These are phyloP conservation scores for Neltuma alba DNA, from an alignment of 306 rosid species.

Conservation along the genomic window DNA sequence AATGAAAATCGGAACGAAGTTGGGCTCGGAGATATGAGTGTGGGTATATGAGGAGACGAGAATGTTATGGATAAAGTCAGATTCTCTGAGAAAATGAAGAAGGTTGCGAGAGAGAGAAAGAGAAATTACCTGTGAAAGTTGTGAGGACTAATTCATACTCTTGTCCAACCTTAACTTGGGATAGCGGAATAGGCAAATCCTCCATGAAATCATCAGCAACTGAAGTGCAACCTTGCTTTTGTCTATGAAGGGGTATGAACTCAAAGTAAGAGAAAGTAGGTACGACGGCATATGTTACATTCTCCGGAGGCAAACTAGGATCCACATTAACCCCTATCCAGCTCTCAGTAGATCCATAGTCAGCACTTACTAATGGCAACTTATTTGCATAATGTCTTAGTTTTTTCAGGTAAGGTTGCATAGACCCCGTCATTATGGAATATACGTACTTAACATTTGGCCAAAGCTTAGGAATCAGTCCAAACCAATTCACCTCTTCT, in stretches of 20 bases:
- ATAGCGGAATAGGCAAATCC: slow-evolving; percentile 77
- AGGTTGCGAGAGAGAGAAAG: not conserved
- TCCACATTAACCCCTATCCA: slow-evolving; percentile 96
- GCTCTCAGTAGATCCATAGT: slow-evolving; percentile 96
- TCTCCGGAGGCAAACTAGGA: slow-evolving; percentile 72
- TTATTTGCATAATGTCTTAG: slow-evolving; percentile 74
- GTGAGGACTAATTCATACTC: slow-evolving; percentile 89
- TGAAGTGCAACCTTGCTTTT: slow-evolving; percentile 34
- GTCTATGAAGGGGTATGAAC: slow-evolving; percentile 76
- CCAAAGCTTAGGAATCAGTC: slow-evolving; percentile 80
- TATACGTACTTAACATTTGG: slow-evolving; percentile 83
- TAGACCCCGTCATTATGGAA: slow-evolving; percentile 93
- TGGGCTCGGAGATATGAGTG: not conserved
- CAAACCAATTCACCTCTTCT: slow-evolving; percentile 59
- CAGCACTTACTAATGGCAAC: slow-evolving; percentile 85
- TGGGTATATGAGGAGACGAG: not conserved
- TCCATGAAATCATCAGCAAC: slow-evolving; percentile 67
- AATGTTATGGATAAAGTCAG: not conserved
- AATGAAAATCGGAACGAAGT: not conserved
- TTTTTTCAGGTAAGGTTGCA: slow-evolving; percentile 81
- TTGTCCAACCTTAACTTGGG: slow-evolving; percentile 74
- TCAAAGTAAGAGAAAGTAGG: slow-evolving; percentile 95
- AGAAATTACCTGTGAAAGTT: slow-evolving; percentile 78
- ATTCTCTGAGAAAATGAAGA: not conserved
- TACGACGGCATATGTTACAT: slow-evolving; percentile 77